Evolutionary conservation across 192 early-diverging fungal species (phyloP).

Genomic region (Ambispora gerdemannii): DNA sequence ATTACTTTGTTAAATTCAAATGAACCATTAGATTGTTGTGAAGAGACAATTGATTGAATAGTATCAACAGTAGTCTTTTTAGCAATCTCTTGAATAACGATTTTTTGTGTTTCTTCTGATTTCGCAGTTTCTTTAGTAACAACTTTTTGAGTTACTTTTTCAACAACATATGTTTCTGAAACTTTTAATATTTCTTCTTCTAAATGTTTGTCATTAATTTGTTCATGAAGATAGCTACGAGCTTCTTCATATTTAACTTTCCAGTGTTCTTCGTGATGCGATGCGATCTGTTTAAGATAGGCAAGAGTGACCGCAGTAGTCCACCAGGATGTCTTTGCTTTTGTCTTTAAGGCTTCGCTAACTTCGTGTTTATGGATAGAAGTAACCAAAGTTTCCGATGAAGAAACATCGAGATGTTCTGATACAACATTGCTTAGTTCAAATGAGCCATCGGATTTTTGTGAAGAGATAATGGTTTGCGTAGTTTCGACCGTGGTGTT

Average conservation of each 20-base stretch:
- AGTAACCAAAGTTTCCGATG: background rate
- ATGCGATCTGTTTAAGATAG: background rate
- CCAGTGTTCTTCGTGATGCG: background rate
- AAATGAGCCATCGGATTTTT: conserved; percentile 5
- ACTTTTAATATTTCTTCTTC: background rate
- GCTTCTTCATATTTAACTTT: background rate
- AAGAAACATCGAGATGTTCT: background rate
- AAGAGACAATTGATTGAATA: background rate
- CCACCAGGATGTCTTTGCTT: background rate
- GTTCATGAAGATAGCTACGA: background rate
- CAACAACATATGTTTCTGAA: conserved; percentile 1
- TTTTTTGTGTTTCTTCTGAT: background rate
- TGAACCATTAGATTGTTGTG: conserved; percentile 2
- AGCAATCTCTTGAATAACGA: background rate
- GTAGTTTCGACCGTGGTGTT: background rate
- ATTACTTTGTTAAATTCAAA: background rate
- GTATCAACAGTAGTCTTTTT: background rate
- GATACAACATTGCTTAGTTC: background rate
- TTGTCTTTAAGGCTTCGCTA: background rate
- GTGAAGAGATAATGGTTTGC: background rate
- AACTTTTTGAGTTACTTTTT: background rate
- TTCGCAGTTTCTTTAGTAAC: background rate
- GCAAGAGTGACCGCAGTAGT: background rate
- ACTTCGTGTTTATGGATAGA: background rate
- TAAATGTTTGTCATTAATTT: background rate